Conservation (phyloP, 306 rosid genomes). For the Carpinus fangiana region DNA sequence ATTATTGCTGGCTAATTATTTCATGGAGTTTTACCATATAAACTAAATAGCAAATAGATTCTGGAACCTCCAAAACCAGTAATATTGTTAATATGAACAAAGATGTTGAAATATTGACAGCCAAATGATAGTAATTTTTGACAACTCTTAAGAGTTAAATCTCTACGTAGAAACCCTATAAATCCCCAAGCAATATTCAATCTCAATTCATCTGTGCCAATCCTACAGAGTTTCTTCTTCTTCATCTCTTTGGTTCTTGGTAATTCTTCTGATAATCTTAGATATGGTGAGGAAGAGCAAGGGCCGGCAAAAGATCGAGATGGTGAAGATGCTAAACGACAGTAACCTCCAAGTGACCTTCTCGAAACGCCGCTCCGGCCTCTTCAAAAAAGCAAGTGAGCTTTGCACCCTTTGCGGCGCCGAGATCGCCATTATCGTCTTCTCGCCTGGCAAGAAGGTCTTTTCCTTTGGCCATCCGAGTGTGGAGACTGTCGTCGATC, state of each 20-base stretch:
- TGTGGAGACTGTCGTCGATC: constrained; percentile 33
- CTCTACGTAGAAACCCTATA: constrained; percentile 7
- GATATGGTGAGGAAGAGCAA: constrained; percentile 36
- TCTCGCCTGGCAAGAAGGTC: constrained; percentile 54
- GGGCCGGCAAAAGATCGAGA: constrained; percentile 64
- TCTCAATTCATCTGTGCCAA: not conserved
- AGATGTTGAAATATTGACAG: constrained; percentile 8
- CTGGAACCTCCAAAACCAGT: constrained; percentile 24
- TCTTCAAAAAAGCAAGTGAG: constrained; percentile 70
- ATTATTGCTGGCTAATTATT: not conserved
- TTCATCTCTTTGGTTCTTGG: not conserved
- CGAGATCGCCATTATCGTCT: constrained; percentile 49
- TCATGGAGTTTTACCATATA: constrained; percentile 26
- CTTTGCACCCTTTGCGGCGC: constrained; percentile 52
- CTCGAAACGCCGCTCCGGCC: constrained; percentile 60
- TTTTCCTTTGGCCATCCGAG: constrained; percentile 62
- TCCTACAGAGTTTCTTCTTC: not conserved
- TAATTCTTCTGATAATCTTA: not conserved
- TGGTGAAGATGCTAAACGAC: constrained; percentile 51
- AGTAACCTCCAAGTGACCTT: constrained; percentile 58
- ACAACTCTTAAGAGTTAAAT: not conserved
- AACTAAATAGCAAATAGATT: constrained; percentile 13
- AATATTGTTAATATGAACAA: constrained; percentile 6
- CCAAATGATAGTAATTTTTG: not conserved
- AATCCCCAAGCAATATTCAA: not conserved